Percentiles rank a stretch among this genome's conserved stretches.
Conservation (phyloP, 176 grass and related monocot species). For the Luzula sylvatica region DNA sequence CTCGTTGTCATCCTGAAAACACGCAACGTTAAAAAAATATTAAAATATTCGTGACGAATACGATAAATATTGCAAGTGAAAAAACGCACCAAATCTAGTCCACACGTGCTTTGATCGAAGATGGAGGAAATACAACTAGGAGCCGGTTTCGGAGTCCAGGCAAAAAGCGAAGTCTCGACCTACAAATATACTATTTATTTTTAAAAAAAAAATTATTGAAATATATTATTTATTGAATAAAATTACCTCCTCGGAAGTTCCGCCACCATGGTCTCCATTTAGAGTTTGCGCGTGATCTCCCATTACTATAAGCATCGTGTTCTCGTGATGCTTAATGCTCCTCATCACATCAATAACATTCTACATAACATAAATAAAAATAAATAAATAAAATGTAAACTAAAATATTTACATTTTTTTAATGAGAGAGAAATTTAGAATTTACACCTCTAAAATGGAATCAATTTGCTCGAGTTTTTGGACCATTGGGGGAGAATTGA, state of each 20-base stretch:
- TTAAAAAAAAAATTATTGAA: too few species aligned
- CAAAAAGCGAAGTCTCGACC: constrained; percentile 91
- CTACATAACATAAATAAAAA: constrained; percentile 16
- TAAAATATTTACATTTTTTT: neutral
- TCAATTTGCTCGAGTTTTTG: constrained; percentile 95
- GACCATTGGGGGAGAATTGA: constrained; percentile 81
- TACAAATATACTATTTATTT: too few species aligned
- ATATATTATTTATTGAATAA: too few species aligned
- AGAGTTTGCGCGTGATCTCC: constrained; percentile 95
- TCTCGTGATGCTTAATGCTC: constrained; percentile 64
- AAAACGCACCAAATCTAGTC: constrained; percentile 49
- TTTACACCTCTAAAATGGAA: constrained; percentile 52
- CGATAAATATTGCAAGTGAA: constrained; percentile 8
- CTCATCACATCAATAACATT: constrained; percentile 62
- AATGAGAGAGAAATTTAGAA: constrained; percentile 1
- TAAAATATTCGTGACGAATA: constrained; percentile 11
- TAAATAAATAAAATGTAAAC: neutral
- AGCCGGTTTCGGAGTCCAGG: constrained; percentile 58
- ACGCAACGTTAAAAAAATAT: constrained; percentile 26
- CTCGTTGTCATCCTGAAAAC: constrained; percentile 58
- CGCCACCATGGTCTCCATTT: constrained; percentile 97
- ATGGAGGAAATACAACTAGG: constrained; percentile 53
- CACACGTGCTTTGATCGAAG: constrained; percentile 55
- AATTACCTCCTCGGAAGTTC: constrained; percentile 82
- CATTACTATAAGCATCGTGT: constrained; percentile 90